Conservation (phyloP, 768 basidiomycete species). For the Lepiota subincarnata region DNA sequence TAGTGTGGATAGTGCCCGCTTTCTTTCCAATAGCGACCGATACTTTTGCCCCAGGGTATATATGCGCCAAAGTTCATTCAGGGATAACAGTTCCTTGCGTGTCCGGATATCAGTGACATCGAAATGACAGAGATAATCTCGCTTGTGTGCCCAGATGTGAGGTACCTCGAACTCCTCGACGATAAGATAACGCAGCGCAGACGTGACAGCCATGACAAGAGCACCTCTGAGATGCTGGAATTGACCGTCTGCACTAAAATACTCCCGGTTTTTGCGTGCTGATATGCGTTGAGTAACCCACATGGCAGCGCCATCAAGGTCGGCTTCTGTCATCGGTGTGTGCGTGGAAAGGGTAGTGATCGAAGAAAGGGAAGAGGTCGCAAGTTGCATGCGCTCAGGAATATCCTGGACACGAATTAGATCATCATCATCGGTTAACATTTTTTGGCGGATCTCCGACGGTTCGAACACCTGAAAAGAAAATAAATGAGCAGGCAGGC, state of each 20-base stretch:
- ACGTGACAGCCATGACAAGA: conserved; percentile 75
- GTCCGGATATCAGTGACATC: conserved; percentile 59
- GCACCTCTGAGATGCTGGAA: conserved; percentile 57
- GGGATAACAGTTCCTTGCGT: conserved; percentile 67
- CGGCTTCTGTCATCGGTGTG: conserved; percentile 61
- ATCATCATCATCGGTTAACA: conserved; percentile 92
- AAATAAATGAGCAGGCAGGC: conserved; percentile 7
- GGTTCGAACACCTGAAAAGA: conserved; percentile 88
- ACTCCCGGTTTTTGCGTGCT: conserved; percentile 64
- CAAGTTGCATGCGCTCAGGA: conserved; percentile 94
- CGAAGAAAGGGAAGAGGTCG: conserved; percentile 75
- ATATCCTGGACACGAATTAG: conserved; percentile 85
- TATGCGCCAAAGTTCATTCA: conserved; percentile 89
- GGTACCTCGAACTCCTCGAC: conserved; percentile 90
- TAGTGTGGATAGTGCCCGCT: conserved; percentile 52
- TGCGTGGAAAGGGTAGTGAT: conserved; percentile 58
- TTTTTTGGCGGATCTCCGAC: conserved; percentile 84
- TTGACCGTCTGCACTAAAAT: conserved; percentile 61
- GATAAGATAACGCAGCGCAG: conserved; percentile 78
- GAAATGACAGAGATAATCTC: conserved; percentile 85
- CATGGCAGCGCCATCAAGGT: conserved; percentile 75
- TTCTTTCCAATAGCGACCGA: conserved; percentile 77
- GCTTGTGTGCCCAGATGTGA: conserved; percentile 90
- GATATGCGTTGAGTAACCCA: conserved; percentile 87
- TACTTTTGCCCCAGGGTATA: conserved; percentile 87